Base-by-base conservation (phyloP, 306 rosid species). In the Cucurbita ficifolia region DNA sequence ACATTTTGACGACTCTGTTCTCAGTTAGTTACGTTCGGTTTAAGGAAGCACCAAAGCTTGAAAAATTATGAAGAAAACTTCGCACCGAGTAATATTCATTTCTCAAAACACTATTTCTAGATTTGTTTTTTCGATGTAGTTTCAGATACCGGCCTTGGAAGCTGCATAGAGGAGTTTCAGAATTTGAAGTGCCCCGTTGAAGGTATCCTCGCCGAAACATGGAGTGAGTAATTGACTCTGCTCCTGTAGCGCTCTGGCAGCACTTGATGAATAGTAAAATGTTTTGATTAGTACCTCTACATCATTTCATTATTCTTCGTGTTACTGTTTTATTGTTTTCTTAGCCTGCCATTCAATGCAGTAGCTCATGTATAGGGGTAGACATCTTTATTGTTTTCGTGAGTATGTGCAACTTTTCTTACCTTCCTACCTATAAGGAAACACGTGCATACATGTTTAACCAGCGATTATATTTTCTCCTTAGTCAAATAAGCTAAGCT, bases 61-160 rank as follows among this genome's bases (percentile, higher is more conserved):
- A 24, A 24, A 46, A 45, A 5, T 68, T 68, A 45, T 40, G 4
- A 12, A 22, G 11, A 68, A 12, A 68, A 22, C 56, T 68, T 21
- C 6, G 10, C 7, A 46, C 7, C 3, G 38, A 65, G 18, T 65
- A 22, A 43, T n/a, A 5, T 24, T 18, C 42, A 46, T 6, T 29
- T 29, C 33, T 29, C 33, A 2, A 29, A 29, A 29, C 7, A 68
- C 0, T 48, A 48, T 48, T 48, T 49, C 1, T 0, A 12, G 13
- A 5, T 49, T 49, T 0, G 35, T 35, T 39, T 40, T 22, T 19
- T 39, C 2, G 13, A 33, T 49, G 22, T 56, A 94, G 99, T 94
- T 75, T 87, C 96, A 56, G 99, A 91, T 82, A 89, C 99, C 7
- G 99, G 99, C 1, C 59, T 84, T 39, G 95, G 96, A 71, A 86